Evolutionary conservation across 2,329 filamentous ascomycete genomes (phyloP).

Genomic region (Camptophora hylomeconis): DNA sequence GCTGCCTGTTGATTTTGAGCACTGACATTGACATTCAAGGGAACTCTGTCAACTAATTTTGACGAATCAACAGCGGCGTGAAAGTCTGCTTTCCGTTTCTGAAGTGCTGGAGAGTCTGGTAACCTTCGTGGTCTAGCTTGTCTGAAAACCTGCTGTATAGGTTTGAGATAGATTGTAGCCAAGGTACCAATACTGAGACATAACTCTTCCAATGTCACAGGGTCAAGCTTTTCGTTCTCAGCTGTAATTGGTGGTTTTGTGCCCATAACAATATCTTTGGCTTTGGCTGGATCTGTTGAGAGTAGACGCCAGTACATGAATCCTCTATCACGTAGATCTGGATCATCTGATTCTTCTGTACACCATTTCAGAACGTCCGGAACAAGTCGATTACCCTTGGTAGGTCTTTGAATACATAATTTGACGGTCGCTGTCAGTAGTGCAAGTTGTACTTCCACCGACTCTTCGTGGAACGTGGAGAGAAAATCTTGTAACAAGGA

Average conservation of each 20-base stretch:
- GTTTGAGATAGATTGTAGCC: conserved; percentile 94
- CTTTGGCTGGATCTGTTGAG: conserved; percentile 77
- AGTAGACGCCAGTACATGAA: conserved; percentile 99
- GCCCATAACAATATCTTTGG: conserved; percentile 87
- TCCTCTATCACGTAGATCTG: conserved; percentile 83
- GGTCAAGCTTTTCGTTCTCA: conserved; percentile 87
- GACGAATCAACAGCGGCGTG: conserved; percentile 18
- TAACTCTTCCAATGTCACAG: conserved; percentile 86
- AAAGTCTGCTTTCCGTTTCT: conserved; percentile 49
- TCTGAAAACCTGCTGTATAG: conserved; percentile 92
- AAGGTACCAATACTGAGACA: conserved; percentile 92
- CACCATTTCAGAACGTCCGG: conserved; percentile 96
- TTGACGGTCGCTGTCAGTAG: conserved; percentile 94
- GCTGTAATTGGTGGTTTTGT: conserved; percentile 94
- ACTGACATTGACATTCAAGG: conserved; percentile 18
- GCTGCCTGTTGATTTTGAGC: conserved; percentile 48
- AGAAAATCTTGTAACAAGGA: conserved; percentile 88
- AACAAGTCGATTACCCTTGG: conserved; percentile 84
- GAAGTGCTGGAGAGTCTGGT: conserved; percentile 71
- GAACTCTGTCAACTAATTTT: conserved; percentile 16
- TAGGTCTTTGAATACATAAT: conserved; percentile 91
- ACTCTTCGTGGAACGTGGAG: conserved; percentile 85
- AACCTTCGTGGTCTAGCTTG: conserved; percentile 69
- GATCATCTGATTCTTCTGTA: conserved; percentile 98
- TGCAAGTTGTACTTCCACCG: conserved; percentile 88